Percentiles rank a stretch among this genome's conserved stretches.
Evolutionary conservation across 2,329 filamentous ascomycete species (phyloP).

Genomic region (Diaporthe eres): DNA sequence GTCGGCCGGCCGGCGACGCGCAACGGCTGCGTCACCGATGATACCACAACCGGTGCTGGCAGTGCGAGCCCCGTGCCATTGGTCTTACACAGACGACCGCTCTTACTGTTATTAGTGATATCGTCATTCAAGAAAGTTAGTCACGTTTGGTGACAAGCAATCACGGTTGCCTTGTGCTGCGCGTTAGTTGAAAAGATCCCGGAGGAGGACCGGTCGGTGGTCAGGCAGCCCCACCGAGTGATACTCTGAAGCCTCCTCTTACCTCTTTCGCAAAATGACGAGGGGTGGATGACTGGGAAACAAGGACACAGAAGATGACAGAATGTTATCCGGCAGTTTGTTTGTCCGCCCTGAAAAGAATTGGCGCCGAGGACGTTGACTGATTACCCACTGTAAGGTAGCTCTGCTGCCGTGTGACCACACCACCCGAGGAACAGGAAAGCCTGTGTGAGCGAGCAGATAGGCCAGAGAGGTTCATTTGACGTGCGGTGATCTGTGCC

Average conservation of each 20-base stretch:
- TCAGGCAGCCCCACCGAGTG: constrained; percentile 3
- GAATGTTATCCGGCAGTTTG: constrained; percentile 6
- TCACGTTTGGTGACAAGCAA: background rate
- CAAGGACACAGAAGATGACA: constrained; percentile 8
- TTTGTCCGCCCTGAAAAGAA: background rate
- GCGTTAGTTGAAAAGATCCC: background rate
- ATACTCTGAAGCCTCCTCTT: constrained; percentile 4
- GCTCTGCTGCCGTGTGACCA: constrained; percentile 18
- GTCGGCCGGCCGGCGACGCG: constrained; percentile 5
- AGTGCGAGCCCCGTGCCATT: background rate
- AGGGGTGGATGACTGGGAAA: background rate
- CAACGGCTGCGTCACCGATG: constrained; percentile 7
- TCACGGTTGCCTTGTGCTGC: background rate
- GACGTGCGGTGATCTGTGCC: constrained; percentile 16
- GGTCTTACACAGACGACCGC: background rate
- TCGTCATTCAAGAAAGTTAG: background rate
- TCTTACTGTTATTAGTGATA: background rate
- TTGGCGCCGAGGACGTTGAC: background rate
- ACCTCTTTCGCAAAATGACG: constrained; percentile 1
- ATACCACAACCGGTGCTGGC: background rate
- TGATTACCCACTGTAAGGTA: constrained; percentile 21
- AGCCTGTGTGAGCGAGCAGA: background rate
- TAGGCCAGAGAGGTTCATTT: constrained; percentile 15
- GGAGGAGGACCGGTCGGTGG: constrained; percentile 3
- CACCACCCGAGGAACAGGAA: background rate